Conservation (phyloP, 345 rosid species). For the Dipteronia dyeriana region DNA sequence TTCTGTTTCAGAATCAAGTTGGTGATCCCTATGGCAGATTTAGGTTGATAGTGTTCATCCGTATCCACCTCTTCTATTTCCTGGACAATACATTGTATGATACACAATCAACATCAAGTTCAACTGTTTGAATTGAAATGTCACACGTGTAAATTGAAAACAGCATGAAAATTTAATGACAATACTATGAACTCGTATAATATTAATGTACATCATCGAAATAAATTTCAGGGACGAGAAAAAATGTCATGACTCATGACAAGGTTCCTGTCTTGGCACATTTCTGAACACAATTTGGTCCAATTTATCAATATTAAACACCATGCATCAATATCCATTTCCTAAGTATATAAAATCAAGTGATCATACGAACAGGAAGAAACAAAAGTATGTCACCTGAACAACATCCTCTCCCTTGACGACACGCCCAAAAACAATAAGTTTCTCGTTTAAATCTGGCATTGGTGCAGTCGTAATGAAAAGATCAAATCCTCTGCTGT, state of each 20-base stretch:
- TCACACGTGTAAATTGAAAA: background rate
- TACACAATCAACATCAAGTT: conserved; percentile 9
- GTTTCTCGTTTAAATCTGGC: conserved; percentile 60
- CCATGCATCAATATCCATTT: background rate
- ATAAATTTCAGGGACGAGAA: background rate
- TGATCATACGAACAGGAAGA: background rate
- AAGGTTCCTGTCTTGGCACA: background rate
- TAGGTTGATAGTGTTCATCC: conserved; percentile 84
- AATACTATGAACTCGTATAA: background rate
- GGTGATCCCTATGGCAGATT: conserved; percentile 61
- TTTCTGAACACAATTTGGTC: background rate
- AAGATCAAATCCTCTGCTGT: conserved; percentile 54
- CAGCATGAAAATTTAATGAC: background rate
- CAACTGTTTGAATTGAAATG: background rate
- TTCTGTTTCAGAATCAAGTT: conserved; percentile 56
- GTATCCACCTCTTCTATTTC: conserved; percentile 98
- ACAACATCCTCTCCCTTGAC: conserved; percentile 61
- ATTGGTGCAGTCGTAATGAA: conserved; percentile 65
- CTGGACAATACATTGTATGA: conserved; percentile 35
- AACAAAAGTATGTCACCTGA: conserved; percentile 36
- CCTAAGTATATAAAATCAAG: background rate
- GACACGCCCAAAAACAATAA: conserved; percentile 61
- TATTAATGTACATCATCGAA: background rate
- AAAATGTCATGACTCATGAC: too few relatives aligned
- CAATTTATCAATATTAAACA: background rate